Percentiles rank a stretch among this genome's conserved stretches.
phyloP scores from a whole-genome alignment of 176 grass and related monocot genomes.

The Poa annua region DNA sequence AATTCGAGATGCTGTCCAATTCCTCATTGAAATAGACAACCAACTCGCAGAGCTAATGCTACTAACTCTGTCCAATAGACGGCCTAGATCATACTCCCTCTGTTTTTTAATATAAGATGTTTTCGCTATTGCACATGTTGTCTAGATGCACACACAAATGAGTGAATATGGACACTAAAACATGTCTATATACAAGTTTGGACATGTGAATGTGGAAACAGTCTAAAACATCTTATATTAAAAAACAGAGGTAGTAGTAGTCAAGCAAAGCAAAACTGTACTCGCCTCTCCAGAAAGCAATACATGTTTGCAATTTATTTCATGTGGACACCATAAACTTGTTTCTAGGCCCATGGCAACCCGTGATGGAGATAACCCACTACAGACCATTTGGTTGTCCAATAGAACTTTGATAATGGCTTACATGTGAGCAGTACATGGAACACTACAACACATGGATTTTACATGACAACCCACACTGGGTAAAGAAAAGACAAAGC shows the following conservation, averaged over 20 bases:
- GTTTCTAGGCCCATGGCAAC: conserved; percentile 21
- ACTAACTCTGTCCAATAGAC: not conserved
- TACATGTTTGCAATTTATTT: not conserved
- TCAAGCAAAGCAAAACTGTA: not conserved
- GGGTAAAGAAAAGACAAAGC: not conserved
- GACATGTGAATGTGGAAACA: no score
- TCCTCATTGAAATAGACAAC: no score
- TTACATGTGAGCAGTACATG: not conserved
- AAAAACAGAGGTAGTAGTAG: no score
- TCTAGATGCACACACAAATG: no score
- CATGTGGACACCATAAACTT: not conserved
- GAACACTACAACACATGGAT: not conserved
- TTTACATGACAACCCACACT: not conserved
- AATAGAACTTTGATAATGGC: not conserved
- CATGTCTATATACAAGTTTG: no score
- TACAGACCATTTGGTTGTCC: not conserved
- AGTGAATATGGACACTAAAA: no score
- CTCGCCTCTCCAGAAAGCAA: not conserved
- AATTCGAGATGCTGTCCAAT: not conserved
- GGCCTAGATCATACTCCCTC: not conserved
- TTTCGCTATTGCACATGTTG: no score
- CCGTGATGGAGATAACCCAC: no score
- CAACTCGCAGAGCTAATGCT: not conserved
- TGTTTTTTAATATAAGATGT: no score
- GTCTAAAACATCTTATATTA: no score